phyloP scores from a whole-genome alignment of 1,139 yeast species.

The Ogataea hybrid region DNA sequence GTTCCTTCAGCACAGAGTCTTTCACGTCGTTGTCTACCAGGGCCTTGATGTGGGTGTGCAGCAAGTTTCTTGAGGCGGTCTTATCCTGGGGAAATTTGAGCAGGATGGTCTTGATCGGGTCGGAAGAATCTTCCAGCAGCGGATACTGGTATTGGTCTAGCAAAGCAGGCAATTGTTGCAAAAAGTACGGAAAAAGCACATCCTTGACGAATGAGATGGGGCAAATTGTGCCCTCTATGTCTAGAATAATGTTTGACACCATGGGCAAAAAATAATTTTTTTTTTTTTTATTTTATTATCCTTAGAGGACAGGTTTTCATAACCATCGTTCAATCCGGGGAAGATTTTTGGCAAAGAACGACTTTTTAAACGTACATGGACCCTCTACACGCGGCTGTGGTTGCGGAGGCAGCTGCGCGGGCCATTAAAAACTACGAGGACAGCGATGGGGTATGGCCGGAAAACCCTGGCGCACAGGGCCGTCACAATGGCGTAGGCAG shows the following conservation, averaged over 20 bases:
- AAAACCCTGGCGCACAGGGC: slow-evolving; percentile 4
- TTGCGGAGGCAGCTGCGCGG: slow-evolving; percentile 21
- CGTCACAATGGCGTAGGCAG: neutral
- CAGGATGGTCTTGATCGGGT: slow-evolving; percentile 36
- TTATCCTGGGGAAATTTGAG: slow-evolving; percentile 43
- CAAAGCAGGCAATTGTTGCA: slow-evolving; percentile 34
- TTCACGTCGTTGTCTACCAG: slow-evolving; percentile 70
- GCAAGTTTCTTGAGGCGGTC: slow-evolving; percentile 5
- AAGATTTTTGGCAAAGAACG: slow-evolving; percentile 10
- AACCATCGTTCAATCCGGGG: slow-evolving; percentile 12
- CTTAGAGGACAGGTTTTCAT: slow-evolving; percentile 13
- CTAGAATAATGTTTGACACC: slow-evolving; percentile 44
- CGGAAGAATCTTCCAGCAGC: slow-evolving; percentile 19
- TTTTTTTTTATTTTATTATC: slow-evolving; percentile 4
- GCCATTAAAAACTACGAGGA: slow-evolving; percentile 18
- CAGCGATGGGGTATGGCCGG: slow-evolving; percentile 7
- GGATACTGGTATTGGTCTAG: slow-evolving; percentile 39
- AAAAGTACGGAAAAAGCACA: slow-evolving; percentile 51
- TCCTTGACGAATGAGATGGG: slow-evolving; percentile 87
- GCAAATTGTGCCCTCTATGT: slow-evolving; percentile 91
- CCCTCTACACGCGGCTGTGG: slow-evolving; percentile 18
- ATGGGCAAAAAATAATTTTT: slow-evolving; percentile 1
- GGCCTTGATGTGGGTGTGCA: slow-evolving; percentile 44
- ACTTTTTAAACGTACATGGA: slow-evolving; percentile 17
- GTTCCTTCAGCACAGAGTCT: slow-evolving; percentile 69